Percentiles rank a stretch among this genome's conserved stretches.
Evolutionary conservation across 495 filamentous ascomycete species (phyloP).

Genomic region (Neurospora cerealis): DNA sequence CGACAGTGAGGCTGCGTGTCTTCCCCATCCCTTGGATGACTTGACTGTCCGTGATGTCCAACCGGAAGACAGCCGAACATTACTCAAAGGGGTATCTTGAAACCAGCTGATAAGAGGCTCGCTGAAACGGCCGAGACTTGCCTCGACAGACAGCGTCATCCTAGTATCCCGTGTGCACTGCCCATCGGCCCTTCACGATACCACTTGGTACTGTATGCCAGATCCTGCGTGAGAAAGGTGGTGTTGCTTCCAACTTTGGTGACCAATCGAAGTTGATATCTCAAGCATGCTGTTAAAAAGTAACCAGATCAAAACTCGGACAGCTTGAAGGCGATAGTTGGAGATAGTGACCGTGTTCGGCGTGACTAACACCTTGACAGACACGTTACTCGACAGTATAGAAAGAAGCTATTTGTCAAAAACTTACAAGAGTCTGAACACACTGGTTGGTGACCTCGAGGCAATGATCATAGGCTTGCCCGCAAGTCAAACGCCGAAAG

Average conservation of each 20-base stretch:
- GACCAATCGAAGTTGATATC: neutral
- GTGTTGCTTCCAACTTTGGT: neutral
- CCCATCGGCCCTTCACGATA: neutral
- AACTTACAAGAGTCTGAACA: neutral
- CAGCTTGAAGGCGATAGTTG: neutral
- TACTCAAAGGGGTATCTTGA: neutral
- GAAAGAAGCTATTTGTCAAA: neutral
- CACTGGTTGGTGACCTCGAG: neutral
- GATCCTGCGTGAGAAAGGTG: neutral
- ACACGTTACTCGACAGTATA: neutral
- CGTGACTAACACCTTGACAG: neutral
- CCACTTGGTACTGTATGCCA: neutral
- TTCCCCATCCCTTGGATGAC: neutral
- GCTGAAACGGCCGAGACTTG: neutral
- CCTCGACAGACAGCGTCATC: neutral
- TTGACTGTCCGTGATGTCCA: neutral
- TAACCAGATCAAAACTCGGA: neutral
- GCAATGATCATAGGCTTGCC: neutral
- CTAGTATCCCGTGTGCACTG: neutral
- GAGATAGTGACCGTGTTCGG: neutral
- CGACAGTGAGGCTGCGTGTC: neutral
- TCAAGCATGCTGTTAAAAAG: neutral
- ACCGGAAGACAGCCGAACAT: neutral
- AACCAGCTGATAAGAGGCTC: neutral
- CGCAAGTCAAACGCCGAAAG: constrained; percentile 11